Evolutionary conservation across 2,329 filamentous ascomycete species (phyloP).

Genomic region (Blastomyces emzantsi): DNA sequence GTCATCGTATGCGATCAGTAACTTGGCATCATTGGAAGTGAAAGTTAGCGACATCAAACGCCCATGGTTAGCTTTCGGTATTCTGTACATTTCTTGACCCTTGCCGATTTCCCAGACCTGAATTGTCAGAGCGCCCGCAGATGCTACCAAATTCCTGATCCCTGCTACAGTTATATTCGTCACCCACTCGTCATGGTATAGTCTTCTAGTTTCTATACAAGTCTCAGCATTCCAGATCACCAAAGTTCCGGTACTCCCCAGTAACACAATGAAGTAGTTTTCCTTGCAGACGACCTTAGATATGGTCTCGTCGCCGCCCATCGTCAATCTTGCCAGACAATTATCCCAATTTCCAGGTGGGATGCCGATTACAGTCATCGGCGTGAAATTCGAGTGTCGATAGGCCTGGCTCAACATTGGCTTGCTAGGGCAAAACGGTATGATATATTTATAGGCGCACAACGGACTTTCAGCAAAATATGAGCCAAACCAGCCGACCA

Average conservation of each 20-base stretch:
- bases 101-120: conserved; percentile 18
- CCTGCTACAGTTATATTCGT: conserved; percentile 14
- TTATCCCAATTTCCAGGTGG: conserved; percentile 15
- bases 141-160: conserved; percentile 15
- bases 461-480: conserved; percentile 23
- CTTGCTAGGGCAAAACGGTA: conserved; percentile 32
- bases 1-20: conserved; percentile 14
- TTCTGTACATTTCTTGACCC: conserved; percentile 10
- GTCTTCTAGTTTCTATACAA: conserved; percentile 17
- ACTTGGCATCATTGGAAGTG: conserved; percentile 10
- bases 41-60: conserved; percentile 18
- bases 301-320: conserved; percentile 11
- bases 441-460: conserved; percentile 32
- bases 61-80: conserved; percentile 12
- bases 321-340: conserved; percentile 15
- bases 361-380: conserved; percentile 18
- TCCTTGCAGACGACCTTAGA: conserved; percentile 16
- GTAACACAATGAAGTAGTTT: conserved; percentile 19
- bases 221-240: conserved; percentile 20
- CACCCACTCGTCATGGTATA: conserved; percentile 19
- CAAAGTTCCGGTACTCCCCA: conserved; percentile 18
- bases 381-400: conserved; percentile 14
- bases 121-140: conserved; percentile 16
- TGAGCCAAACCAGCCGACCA: conserved; percentile 31
- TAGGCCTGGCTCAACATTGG: conserved; percentile 31